Base-by-base conservation (phyloP, 1,284 basidiomycete genomes). In the Tylopilus orsonianus region DNA sequence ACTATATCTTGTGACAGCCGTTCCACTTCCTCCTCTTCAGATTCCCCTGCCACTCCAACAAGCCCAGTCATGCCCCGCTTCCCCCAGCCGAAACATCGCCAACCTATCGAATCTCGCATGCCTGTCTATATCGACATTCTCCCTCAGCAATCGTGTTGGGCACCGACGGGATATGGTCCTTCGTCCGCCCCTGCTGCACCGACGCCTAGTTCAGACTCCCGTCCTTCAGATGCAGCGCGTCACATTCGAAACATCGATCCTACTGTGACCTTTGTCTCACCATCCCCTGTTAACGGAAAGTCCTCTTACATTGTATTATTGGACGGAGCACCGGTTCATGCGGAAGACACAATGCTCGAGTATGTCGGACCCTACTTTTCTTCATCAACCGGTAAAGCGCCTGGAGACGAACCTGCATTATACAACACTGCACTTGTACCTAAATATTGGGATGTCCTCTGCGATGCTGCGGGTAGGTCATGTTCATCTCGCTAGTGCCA, bases 91-190 rank as follows among this genome's bases (percentile, higher is more conserved):
- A 52, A 46, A 20, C 20, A 67, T 58, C 59, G 48, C 37, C 60
- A 48, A 55, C 65, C 49, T 48, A 32, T 59, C 12, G 55, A 71
- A 12, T 60, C 70, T 2, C 71, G 69, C 35, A 76, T 72, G 38
- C 71, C 79, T 46, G 73, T 85, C 29, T 79, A 73, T 58, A 84
- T 86, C 61, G 78, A 85, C 60, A 73, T 84, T 39, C 67, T 82
- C 38, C 75, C 77, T 0, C 67, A 67, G 18, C 54, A 57, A 37
- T 34, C 48, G 4, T 26, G 41, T 12, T 56, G 48, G 44, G 36
- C 68, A 2, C 55, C 58, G 27, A 40, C 58, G 39, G 49, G 52
- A 16, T 55, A 56, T 50, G 39, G 36, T n/a, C 52, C 58, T 9
- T 47, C 52, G 8, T 20, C 50, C 10, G 3, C 52, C 41, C 49